A percentile compares a stretch with the other conserved stretches of the same genome.
phyloP scores from a whole-genome alignment of 345 rosid species.

The Erodium maritimum region DNA sequence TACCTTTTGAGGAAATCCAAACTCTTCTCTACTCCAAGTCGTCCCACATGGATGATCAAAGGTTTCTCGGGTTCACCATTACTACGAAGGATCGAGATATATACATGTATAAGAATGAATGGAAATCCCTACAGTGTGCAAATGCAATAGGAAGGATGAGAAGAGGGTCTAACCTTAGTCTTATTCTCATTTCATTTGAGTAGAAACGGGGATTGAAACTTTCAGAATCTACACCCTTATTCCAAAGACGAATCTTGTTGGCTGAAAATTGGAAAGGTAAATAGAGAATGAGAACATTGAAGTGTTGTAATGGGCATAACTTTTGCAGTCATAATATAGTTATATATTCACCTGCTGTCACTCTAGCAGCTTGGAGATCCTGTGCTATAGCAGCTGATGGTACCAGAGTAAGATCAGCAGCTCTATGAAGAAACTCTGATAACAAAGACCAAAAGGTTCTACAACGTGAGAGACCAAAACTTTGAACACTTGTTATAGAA shows the following conservation, averaged over 20 bases:
- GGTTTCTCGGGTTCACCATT: constrained; percentile 87
- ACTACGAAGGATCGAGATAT: constrained; percentile 30
- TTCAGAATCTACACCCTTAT: constrained; percentile 93
- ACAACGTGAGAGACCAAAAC: background rate
- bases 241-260: constrained; percentile 92
- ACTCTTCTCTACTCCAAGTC: constrained; percentile 93
- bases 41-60: constrained; percentile 83
- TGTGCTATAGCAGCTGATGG: constrained; percentile 85
- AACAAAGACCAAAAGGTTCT: background rate
- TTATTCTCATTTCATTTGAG: constrained; percentile 69
- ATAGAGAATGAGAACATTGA: too few species aligned
- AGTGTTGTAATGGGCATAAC: too few species aligned
- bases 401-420: constrained; percentile 93
- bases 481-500: background rate
- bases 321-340: too few species aligned
- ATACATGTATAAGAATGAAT: constrained; percentile 9
- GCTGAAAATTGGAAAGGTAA: constrained; percentile 32
- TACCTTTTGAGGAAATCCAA: constrained; percentile 92
- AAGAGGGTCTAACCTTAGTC: constrained; percentile 43
- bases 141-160: background rate
- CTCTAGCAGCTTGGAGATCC: constrained; percentile 78
- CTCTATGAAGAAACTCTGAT: constrained; percentile 93
- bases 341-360: constrained; percentile 72
- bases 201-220: constrained; percentile 76
- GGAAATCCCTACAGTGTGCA: background rate